Percentiles rank a stretch among this genome's conserved stretches.
phyloP scores from a whole-genome alignment of 495 filamentous ascomycete genomes.

The Podospora pseudopauciseta region DNA sequence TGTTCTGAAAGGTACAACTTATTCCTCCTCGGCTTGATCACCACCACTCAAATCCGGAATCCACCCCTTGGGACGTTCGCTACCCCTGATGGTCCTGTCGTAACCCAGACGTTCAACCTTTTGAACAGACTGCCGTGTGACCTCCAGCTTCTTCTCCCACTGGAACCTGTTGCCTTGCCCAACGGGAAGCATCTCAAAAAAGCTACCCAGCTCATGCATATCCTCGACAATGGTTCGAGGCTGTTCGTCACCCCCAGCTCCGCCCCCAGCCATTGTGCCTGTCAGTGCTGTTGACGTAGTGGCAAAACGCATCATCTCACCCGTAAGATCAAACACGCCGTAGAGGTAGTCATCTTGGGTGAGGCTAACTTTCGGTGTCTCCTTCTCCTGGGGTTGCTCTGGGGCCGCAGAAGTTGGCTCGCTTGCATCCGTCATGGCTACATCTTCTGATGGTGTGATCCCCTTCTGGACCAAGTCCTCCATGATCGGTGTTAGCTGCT shows the following conservation, averaged over 20 bases:
- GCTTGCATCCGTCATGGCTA: conserved; percentile 26
- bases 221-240: conserved; percentile 65
- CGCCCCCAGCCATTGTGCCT: conserved; percentile 53
- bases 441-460: conserved; percentile 21
- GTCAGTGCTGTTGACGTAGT: conserved; percentile 72
- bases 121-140: conserved; percentile 82
- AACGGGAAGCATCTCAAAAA: conserved; percentile 68
- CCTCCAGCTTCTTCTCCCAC: conserved; percentile 73
- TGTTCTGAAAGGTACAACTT: conserved; percentile 2
- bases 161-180: conserved; percentile 35
- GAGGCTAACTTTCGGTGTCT: conserved; percentile 43
- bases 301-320: conserved; percentile 94
- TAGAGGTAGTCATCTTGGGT: conserved; percentile 84
- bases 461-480: conserved; percentile 29
- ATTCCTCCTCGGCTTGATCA: conserved; percentile 21
- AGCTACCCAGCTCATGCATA: conserved; percentile 66
- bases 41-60: conserved; percentile 65
- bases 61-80: conserved; percentile 89
- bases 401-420: conserved; percentile 13
- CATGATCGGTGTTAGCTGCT: conserved; percentile 53
- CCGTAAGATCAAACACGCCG: conserved; percentile 86
- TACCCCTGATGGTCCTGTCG: conserved; percentile 77
- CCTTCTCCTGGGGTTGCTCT: neutral
- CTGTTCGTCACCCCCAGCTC: conserved; percentile 8
- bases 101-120: conserved; percentile 93